These are phyloP conservation scores for Sporobolus alterniflorus DNA, from an alignment of 202 grass and related monocot genomes.

Conservation along the genomic window DNA sequence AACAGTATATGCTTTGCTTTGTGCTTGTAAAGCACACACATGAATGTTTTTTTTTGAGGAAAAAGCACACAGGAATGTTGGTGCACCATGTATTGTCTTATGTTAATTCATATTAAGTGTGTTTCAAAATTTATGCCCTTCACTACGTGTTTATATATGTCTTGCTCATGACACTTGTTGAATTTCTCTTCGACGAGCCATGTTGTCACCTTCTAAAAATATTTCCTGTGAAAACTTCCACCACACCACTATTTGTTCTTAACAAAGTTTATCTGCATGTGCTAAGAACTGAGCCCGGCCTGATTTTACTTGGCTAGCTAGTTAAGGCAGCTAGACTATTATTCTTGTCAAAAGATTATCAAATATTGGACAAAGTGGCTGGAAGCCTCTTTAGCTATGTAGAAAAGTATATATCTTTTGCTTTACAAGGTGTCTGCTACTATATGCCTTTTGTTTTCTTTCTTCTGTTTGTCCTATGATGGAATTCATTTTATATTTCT, in stretches of 20 bases:
- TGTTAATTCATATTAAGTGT: not conserved
- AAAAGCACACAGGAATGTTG: constrained; percentile 3
- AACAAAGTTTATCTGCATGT: not conserved
- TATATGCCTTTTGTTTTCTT: constrained; percentile 30
- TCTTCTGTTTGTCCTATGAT: constrained; percentile 10
- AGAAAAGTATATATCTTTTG: too few species aligned
- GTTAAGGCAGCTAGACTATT: too few species aligned
- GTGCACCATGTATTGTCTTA: not conserved
- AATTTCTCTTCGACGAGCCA: not conserved
- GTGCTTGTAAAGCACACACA: constrained; percentile 13
- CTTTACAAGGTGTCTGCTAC: not conserved
- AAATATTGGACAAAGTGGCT: too few species aligned
- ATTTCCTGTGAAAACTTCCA: not conserved
- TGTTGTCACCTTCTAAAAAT: not conserved
- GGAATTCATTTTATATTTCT: constrained; percentile 21
- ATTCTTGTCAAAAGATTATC: too few species aligned
- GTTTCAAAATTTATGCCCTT: constrained; percentile 11
- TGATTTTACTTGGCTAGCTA: constrained; percentile 10
- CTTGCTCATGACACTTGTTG: not conserved
- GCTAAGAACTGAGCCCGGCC: not conserved
- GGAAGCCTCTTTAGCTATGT: too few species aligned
- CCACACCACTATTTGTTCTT: not conserved
- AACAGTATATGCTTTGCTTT: constrained; percentile 26
- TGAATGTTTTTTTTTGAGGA: too few species aligned
- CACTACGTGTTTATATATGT: too few species aligned